Base-by-base conservation (phyloP, 2,329 filamentous ascomycete genomes). In the Talaromyces sp. region DNA sequence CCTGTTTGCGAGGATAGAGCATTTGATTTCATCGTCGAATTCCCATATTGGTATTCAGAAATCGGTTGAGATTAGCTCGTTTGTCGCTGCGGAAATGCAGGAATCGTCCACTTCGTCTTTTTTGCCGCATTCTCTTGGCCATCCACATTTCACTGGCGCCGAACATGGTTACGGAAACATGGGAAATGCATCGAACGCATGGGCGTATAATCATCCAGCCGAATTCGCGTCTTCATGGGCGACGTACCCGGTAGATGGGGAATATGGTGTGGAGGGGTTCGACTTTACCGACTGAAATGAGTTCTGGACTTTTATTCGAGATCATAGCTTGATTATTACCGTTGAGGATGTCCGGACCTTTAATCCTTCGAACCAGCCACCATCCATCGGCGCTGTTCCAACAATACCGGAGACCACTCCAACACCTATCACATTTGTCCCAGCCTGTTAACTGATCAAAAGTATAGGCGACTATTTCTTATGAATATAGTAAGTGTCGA, bases 141-240 rank as follows among this genome's bases (percentile, higher is more conserved):
- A 54, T 22, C 3, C 27, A n/a, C 31, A 54, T 35, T 22, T 37
- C 31, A 6, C 27, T 54, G n/a, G n/a, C 11, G 4, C n/a, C 10
- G 31, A 2, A 2, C 2, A 22, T 13, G 16, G 31, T 13, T 54
- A 35, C 35, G 50, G 8, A 13, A 37, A 2, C 48, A 24, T 47
- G 10, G 19, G 58, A 11, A 31, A n/a, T 45, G 8, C 22, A 31
- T 8, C 31, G 43, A 52, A 39, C 22, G 31, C 31, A 35, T 33
- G 31, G 31, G 9, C 3, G 2, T 33, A 54, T 8, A 54, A 54
- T 7, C 16, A 37, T 11, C 22, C 24, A 7, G 59, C 45, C 27
- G 59, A 61, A 39, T 61, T 61, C 14, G 59, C 45, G 1, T 61
- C 35, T 41, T 47, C 45, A 43, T 61, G 45, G 33, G 16, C 14